These are phyloP conservation scores for Trichophaea hybrida DNA, from an alignment of 2,329 filamentous ascomycete species.

Conservation along the genomic window DNA sequence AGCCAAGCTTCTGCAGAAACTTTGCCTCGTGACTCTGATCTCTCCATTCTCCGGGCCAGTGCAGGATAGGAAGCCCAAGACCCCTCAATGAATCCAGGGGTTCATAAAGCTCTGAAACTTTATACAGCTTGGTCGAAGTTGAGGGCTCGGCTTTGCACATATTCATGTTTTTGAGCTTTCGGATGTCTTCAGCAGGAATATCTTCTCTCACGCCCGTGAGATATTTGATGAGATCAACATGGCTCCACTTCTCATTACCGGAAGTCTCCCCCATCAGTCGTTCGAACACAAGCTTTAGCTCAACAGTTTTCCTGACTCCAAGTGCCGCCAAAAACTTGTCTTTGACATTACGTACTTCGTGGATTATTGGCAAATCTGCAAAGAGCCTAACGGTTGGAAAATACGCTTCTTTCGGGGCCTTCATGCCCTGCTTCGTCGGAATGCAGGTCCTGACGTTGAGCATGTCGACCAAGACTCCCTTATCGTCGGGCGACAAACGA, in stretches of 20 bases:
- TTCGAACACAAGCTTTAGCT: conserved; percentile 84
- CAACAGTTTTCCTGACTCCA: conserved; percentile 88
- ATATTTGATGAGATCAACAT: conserved; percentile 89
- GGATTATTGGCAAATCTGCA: conserved; percentile 75
- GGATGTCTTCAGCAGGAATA: conserved; percentile 70
- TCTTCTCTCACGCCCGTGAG: conserved; percentile 78
- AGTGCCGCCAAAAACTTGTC: conserved; percentile 75
- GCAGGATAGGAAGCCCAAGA: conserved; percentile 59
- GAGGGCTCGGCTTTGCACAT: conserved; percentile 64
- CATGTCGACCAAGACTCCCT: conserved; percentile 48
- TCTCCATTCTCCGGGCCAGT: conserved; percentile 64
- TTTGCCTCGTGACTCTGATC: conserved; percentile 54
- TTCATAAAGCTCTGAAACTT: conserved; percentile 65
- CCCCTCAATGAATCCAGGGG: conserved; percentile 56
- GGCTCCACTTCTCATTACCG: conserved; percentile 59
- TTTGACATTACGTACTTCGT: conserved; percentile 63
- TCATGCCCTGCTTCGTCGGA: conserved; percentile 85
- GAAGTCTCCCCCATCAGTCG: conserved; percentile 48
- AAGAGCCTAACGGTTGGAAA: conserved; percentile 91
- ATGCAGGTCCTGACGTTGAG: conserved; percentile 60
- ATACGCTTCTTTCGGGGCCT: conserved; percentile 69
- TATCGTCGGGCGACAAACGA: conserved; percentile 51
- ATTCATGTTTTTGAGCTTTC: conserved; percentile 58
- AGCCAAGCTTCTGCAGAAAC: conserved; percentile 59
- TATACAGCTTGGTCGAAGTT: conserved; percentile 41